Conservation (phyloP, 1,284 basidiomycete genomes). For the Cutaneotrichosporon sp. region DNA sequence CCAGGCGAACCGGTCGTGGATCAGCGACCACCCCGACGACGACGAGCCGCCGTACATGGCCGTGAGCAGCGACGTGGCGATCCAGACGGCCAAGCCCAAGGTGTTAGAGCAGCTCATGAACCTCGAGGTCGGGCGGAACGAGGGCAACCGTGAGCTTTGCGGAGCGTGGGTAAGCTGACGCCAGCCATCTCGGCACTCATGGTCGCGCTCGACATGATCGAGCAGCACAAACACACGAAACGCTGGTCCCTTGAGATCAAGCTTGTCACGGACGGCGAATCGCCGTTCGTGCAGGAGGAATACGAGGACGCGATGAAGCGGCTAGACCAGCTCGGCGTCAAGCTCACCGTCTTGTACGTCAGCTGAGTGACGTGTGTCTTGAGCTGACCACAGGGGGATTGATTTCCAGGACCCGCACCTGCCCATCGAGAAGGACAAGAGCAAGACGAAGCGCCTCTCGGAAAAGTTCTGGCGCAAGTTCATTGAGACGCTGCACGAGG, state of each 20-base stretch:
- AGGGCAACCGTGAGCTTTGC: constrained; percentile 38
- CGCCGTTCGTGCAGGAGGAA: constrained; percentile 51
- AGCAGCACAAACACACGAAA: constrained; percentile 54
- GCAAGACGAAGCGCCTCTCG: constrained; percentile 55
- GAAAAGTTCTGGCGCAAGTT: constrained; percentile 65
- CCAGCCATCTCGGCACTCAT: constrained; percentile 80
- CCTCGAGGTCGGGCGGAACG: constrained; percentile 53
- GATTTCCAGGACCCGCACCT: constrained; percentile 28
- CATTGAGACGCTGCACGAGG: constrained; percentile 51
- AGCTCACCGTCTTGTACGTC: constrained; percentile 58
- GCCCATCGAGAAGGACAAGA: constrained; percentile 39
- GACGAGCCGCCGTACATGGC: constrained; percentile 57
- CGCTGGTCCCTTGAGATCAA: constrained; percentile 78
- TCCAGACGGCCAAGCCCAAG: constrained; percentile 66
- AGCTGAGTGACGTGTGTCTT: no score
- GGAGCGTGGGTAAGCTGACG: neutral
- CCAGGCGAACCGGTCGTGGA: constrained; percentile 53
- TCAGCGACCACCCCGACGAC: constrained; percentile 32
- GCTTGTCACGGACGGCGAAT: constrained; percentile 68
- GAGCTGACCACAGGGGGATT: constrained; percentile 27
- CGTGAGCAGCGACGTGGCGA: constrained; percentile 70
- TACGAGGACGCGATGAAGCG: constrained; percentile 65
- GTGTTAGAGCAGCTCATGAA: constrained; percentile 70
- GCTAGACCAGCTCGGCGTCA: constrained; percentile 57
- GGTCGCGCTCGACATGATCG: constrained; percentile 68